Evolutionary conservation across 305 asterid species (phyloP).

Genomic region (Andrographis paniculata): DNA sequence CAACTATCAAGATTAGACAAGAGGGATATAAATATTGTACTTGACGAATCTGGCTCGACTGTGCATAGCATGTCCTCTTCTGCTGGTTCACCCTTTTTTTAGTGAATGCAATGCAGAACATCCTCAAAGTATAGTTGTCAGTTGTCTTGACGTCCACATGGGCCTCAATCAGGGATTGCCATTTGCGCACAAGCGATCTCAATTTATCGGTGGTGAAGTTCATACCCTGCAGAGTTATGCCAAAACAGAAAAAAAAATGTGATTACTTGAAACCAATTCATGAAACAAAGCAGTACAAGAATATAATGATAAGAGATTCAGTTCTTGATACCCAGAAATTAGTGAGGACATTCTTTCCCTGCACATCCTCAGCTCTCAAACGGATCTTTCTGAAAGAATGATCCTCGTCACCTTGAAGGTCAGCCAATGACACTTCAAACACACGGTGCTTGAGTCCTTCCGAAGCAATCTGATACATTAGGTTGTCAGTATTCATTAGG

Average conservation of each 20-base stretch:
- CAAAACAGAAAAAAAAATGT: not conserved
- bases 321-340: conserved; percentile 97
- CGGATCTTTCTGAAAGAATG: conserved; percentile 80
- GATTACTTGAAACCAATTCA: not conserved
- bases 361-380: conserved; percentile 84
- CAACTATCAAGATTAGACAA: no score
- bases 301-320: not conserved
- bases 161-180: conserved; percentile 85
- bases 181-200: conserved; percentile 81
- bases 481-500: not conserved
- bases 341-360: conserved; percentile 82
- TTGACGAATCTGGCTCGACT: conserved; percentile 80
- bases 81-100: conserved; percentile 83
- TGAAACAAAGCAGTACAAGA: not conserved
- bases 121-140: conserved; percentile 50
- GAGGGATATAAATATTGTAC: conserved; percentile 26
- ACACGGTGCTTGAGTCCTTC: conserved; percentile 93
- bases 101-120: conserved; percentile 90
- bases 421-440: conserved; percentile 80
- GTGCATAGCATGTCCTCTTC: conserved; percentile 88
- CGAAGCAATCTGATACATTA: conserved; percentile 63
- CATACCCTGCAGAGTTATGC: conserved; percentile 61
- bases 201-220: conserved; percentile 74
- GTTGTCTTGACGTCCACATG: conserved; percentile 95
- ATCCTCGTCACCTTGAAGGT: conserved; percentile 76